Conservation (phyloP, 495 filamentous ascomycete genomes). For the Neurospora terricola region DNA sequence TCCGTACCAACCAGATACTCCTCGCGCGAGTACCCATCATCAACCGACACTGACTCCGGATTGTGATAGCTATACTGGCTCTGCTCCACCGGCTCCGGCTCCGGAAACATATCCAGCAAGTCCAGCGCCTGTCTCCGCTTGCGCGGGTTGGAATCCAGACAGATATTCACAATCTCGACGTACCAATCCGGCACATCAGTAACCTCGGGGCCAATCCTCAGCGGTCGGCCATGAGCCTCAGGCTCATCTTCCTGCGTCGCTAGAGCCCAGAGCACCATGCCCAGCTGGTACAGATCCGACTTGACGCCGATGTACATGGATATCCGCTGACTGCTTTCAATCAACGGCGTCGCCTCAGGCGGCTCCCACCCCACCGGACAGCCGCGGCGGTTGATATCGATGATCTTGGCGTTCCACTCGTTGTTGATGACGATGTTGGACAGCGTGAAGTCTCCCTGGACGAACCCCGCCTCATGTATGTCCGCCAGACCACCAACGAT, state of each 20-base stretch:
- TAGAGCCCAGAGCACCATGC: slow-evolving; percentile 94
- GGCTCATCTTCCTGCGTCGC: slow-evolving; percentile 85
- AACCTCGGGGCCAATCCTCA: slow-evolving; percentile 35
- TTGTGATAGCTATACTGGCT: slow-evolving; percentile 13
- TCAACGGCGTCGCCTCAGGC: slow-evolving; percentile 78
- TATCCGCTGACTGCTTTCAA: slow-evolving; percentile 85
- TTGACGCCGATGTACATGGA: slow-evolving; percentile 99
- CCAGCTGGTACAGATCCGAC: slow-evolving; percentile 88
- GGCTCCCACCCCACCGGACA: slow-evolving; percentile 98
- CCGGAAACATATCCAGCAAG: slow-evolving; percentile 33
- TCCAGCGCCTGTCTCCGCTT: slow-evolving; percentile 29
- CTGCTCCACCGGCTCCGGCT: slow-evolving; percentile 15
- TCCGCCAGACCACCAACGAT: slow-evolving; percentile 85
- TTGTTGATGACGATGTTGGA: slow-evolving; percentile 94
- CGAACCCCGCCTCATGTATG: slow-evolving; percentile 93
- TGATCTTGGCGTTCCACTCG: slow-evolving; percentile 82
- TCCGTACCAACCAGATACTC: slow-evolving; percentile 23
- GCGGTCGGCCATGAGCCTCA: slow-evolving; percentile 65
- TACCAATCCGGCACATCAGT: slow-evolving; percentile 33
- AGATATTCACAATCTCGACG: slow-evolving; percentile 33
- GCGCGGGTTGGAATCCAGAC: slow-evolving; percentile 34
- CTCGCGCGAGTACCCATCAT: slow-evolving; percentile 21
- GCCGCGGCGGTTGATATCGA: slow-evolving; percentile 94
- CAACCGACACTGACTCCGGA: slow-evolving; percentile 21
- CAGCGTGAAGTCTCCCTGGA: slow-evolving; percentile 94